Conservation (phyloP, 495 filamentous ascomycete species). For the Neurospora sp. region DNA sequence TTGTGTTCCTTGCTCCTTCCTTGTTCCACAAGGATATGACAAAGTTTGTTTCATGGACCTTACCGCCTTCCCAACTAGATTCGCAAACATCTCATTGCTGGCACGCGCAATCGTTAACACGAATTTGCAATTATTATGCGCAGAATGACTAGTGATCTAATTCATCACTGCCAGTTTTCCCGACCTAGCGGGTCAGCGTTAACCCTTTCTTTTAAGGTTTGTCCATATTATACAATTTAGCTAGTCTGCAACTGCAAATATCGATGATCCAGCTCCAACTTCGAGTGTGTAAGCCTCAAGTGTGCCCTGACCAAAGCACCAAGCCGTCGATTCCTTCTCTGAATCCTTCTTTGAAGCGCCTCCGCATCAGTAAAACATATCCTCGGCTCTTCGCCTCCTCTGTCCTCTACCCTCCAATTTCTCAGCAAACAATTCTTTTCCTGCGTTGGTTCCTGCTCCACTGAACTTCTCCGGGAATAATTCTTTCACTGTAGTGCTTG, state of each 20-base stretch:
- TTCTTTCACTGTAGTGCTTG: conserved; percentile 49
- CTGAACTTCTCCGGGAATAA: conserved; percentile 57
- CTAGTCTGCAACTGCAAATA: background rate
- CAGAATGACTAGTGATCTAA: background rate
- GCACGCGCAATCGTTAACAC: background rate
- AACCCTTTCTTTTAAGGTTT: background rate
- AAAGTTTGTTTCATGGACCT: background rate
- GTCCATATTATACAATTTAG: background rate
- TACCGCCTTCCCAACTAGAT: background rate
- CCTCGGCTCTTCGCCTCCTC: conserved; percentile 42
- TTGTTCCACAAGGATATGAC: background rate
- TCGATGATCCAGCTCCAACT: background rate
- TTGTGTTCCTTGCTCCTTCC: background rate
- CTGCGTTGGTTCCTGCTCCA: conserved; percentile 38
- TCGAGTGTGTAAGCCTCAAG: background rate
- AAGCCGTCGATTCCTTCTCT: background rate
- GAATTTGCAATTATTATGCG: background rate
- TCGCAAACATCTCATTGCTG: background rate
- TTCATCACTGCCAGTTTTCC: background rate
- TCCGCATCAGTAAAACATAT: conserved; percentile 38
- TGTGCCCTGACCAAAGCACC: background rate
- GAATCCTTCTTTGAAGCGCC: background rate
- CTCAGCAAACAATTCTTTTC: conserved; percentile 61
- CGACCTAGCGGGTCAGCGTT: background rate
- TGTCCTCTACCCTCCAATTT: conserved; percentile 35